Evolutionary conservation across 2,329 filamentous ascomycete genomes (phyloP).

Genomic region (Pseudogymnoascus sp.): DNA sequence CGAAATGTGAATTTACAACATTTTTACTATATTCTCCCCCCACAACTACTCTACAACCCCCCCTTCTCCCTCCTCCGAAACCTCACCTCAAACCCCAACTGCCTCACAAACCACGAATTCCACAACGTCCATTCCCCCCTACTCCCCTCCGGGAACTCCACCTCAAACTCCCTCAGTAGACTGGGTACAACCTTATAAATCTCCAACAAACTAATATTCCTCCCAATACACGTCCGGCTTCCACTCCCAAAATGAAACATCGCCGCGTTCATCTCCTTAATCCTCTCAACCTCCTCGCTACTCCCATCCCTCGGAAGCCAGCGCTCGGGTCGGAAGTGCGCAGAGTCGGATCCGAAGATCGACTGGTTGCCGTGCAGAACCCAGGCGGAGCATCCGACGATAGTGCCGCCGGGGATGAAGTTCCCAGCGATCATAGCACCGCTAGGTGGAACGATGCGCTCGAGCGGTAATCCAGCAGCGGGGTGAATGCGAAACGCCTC

Average conservation of each 20-base stretch:
- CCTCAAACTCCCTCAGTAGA: slow-evolving; percentile 59
- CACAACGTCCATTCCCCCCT: slow-evolving; percentile 51
- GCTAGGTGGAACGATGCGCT: slow-evolving; percentile 62
- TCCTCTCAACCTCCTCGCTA: slow-evolving; percentile 44
- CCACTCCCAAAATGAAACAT: slow-evolving; percentile 72
- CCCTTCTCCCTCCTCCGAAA: slow-evolving; percentile 21
- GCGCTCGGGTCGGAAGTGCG: slow-evolving; percentile 61
- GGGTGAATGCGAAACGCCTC: slow-evolving; percentile 74
- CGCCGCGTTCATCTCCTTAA: slow-evolving; percentile 61
- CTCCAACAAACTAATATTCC: slow-evolving; percentile 58
- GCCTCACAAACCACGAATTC: slow-evolving; percentile 60
- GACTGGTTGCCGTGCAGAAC: slow-evolving; percentile 62
- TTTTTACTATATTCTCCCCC: background rate
- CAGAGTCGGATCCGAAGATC: slow-evolving; percentile 62
- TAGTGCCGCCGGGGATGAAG: slow-evolving; percentile 61
- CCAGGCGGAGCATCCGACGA: slow-evolving; percentile 71
- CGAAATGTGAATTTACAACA: background rate
- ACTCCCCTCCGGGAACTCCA: slow-evolving; percentile 46
- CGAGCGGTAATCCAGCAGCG: slow-evolving; percentile 64
- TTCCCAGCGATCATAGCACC: slow-evolving; percentile 58
- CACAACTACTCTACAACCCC: background rate
- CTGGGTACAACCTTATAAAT: slow-evolving; percentile 58
- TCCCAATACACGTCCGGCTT: slow-evolving; percentile 63
- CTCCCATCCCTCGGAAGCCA: slow-evolving; percentile 41
- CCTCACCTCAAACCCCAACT: slow-evolving; percentile 44